A percentile compares a stretch with the other conserved stretches of the same genome.
Evolutionary conservation across 371 early-diverging fungal genomes (phyloP).

Genomic region (Rhizomucor miehei): DNA sequence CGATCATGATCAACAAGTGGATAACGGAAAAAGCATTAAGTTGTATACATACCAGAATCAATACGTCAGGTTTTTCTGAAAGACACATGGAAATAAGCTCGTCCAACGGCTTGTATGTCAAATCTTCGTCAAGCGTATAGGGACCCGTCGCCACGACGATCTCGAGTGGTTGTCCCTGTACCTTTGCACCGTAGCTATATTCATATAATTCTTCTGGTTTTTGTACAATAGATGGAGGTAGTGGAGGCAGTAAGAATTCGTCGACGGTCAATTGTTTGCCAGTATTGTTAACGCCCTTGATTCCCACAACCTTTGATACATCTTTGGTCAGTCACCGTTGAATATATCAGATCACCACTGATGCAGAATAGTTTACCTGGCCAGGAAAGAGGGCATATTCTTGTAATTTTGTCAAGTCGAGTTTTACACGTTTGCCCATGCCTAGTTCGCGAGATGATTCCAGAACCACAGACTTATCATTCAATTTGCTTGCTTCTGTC

Average conservation of each 20-base stretch:
- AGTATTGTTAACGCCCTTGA: slow-evolving; percentile 41
- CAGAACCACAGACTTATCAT: slow-evolving; percentile 67
- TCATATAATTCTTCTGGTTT: background rate
- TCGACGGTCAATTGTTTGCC: slow-evolving; percentile 20
- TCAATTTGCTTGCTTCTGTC: slow-evolving; percentile 55
- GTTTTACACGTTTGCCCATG: slow-evolving; percentile 63
- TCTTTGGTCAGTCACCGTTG: background rate
- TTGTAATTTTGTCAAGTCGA: slow-evolving; percentile 54
- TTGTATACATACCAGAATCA: slow-evolving; percentile 60
- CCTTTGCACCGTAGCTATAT: background rate
- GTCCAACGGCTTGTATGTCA: slow-evolving; percentile 76
- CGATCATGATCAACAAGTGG: background rate
- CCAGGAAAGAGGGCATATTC: slow-evolving; percentile 72
- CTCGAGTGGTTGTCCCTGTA: slow-evolving; percentile 48
- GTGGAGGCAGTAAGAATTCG: slow-evolving; percentile 29
- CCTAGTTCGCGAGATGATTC: slow-evolving; percentile 76
- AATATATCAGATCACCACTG: background rate
- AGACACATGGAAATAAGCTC: slow-evolving; percentile 62
- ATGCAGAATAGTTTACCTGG: slow-evolving; percentile 45
- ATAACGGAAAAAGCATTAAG: background rate
- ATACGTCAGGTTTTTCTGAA: slow-evolving; percentile 68
- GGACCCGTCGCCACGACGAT: slow-evolving; percentile 83
- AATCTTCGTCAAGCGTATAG: slow-evolving; percentile 73
- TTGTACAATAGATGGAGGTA: slow-evolving; percentile 14
- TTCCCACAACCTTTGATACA: slow-evolving; percentile 33